Evolutionary conservation across 208 protist genomes (phyloP).

Genomic region (Novymonas esmeraldas): DNA sequence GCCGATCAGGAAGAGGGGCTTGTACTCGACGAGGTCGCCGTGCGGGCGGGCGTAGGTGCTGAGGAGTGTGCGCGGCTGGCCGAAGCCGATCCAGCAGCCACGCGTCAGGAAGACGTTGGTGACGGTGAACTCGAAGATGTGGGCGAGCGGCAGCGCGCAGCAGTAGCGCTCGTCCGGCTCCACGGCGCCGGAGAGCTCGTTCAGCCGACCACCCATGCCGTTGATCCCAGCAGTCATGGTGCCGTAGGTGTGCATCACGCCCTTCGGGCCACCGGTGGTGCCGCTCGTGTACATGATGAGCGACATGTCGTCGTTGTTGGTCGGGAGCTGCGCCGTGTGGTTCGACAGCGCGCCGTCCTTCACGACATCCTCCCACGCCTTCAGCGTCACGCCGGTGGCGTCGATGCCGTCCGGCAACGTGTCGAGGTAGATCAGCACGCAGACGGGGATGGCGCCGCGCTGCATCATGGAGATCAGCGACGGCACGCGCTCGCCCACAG

Average conservation of each 20-base stretch:
- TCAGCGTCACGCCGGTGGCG: slow-evolving; percentile 23
- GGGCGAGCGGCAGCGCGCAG: slow-evolving; percentile 88
- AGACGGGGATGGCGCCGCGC: slow-evolving; percentile 5
- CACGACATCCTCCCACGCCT: slow-evolving; percentile 55
- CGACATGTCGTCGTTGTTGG: slow-evolving; percentile 47
- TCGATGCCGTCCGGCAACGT: slow-evolving; percentile 45
- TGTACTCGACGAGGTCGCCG: slow-evolving; percentile 78
- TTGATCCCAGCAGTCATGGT: slow-evolving; percentile 47
- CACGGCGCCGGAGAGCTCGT: slow-evolving; percentile 51
- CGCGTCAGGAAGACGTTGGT: slow-evolving; percentile 69
- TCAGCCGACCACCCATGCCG: slow-evolving; percentile 43
- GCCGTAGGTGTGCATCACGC: slow-evolving; percentile 81
- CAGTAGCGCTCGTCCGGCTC: slow-evolving; percentile 69
- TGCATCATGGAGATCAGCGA: slow-evolving; percentile 34
- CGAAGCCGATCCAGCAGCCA: slow-evolving; percentile 78
- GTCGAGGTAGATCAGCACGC: slow-evolving; percentile 65
- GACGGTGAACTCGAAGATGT: slow-evolving; percentile 93
- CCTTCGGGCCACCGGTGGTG: slow-evolving; percentile 90
- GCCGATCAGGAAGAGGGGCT: slow-evolving; percentile 81
- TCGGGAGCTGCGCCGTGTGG: slow-evolving; percentile 17
- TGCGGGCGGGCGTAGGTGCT: slow-evolving; percentile 65
- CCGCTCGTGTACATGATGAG: slow-evolving; percentile 94
- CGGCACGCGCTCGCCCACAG: slow-evolving; percentile 63
- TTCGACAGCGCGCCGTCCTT: slow-evolving; percentile 36
- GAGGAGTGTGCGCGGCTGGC: slow-evolving; percentile 74